phyloP scores from a whole-genome alignment of 2,329 filamentous ascomycete species.

The Alternaria burnsii region DNA sequence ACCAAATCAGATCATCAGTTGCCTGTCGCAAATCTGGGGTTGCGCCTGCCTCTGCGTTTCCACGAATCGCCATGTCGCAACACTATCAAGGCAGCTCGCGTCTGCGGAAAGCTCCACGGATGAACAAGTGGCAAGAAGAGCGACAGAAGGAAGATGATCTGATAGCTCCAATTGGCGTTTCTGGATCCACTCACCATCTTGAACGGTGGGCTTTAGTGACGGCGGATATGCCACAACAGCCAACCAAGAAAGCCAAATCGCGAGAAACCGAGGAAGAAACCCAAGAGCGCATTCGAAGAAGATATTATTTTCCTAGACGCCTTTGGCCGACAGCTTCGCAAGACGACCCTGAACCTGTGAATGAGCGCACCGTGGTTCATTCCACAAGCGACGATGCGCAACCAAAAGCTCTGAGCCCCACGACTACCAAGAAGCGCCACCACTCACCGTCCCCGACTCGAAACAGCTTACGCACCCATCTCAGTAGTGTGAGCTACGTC shows the following conservation, averaged over 20 bases:
- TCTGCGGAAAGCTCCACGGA: not conserved
- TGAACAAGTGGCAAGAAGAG: slow-evolving; percentile 6
- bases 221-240: slow-evolving; percentile 9
- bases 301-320: slow-evolving; percentile 6
- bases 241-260: not conserved
- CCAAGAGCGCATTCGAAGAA: slow-evolving; percentile 10
- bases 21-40: not conserved
- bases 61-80: not conserved
- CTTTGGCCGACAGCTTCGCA: not conserved
- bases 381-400: not conserved
- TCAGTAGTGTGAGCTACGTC: slow-evolving; percentile 4
- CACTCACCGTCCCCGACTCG: slow-evolving; percentile 3
- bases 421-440: slow-evolving; percentile 4
- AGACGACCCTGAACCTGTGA: not conserved
- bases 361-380: not conserved
- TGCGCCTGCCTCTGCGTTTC: not conserved
- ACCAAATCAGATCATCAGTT: not conserved
- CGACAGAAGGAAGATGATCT: slow-evolving; percentile 18
- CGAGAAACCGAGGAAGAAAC: slow-evolving; percentile 11
- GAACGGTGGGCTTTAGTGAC: slow-evolving; percentile 20
- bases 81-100: not conserved
- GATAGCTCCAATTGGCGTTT: slow-evolving; percentile 16
- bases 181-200: slow-evolving; percentile 11
- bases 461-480: not conserved
- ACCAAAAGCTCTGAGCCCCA: not conserved